phyloP scores from a whole-genome alignment of 257 asterid genomes.

The Coffea eugenioides region DNA sequence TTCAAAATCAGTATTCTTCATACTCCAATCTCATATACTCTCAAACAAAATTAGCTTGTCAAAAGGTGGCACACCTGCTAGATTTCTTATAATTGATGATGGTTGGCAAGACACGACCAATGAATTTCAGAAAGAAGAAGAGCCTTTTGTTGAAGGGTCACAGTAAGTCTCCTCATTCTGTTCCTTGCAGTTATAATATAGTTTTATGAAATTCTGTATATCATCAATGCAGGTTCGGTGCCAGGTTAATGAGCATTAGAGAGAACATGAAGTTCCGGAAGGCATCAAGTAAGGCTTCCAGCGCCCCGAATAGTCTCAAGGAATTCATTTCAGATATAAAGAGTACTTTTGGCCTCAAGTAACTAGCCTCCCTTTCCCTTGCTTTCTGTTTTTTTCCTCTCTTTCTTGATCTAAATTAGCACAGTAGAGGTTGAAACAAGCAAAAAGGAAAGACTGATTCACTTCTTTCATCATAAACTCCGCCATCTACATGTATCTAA shows the following conservation, averaged over 20 bases:
- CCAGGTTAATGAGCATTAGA: slow-evolving; percentile 48
- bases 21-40: not conserved
- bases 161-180: slow-evolving; percentile 40
- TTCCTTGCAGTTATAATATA: not conserved
- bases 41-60: slow-evolving; percentile 34
- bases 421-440: not conserved
- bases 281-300: slow-evolving; percentile 27
- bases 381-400: not conserved
- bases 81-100: slow-evolving; percentile 68
- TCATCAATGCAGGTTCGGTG: slow-evolving; percentile 48
- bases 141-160: slow-evolving; percentile 47
- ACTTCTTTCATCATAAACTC: not conserved
- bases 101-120: slow-evolving; percentile 78
- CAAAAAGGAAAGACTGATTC: too few species aligned
- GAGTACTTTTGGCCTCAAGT: slow-evolving; percentile 23
- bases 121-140: slow-evolving; percentile 52
- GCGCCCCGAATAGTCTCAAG: slow-evolving; percentile 35
- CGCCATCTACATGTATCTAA: not conserved
- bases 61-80: slow-evolving; percentile 56
- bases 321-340: slow-evolving; percentile 15
- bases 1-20: not conserved
- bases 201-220: slow-evolving; percentile 1
- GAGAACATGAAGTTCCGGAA: slow-evolving; percentile 52
- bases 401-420: not conserved
- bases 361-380: slow-evolving; percentile 8